phyloP scores from a whole-genome alignment of 768 basidiomycete species.

The Amanita pseudoporphyria region DNA sequence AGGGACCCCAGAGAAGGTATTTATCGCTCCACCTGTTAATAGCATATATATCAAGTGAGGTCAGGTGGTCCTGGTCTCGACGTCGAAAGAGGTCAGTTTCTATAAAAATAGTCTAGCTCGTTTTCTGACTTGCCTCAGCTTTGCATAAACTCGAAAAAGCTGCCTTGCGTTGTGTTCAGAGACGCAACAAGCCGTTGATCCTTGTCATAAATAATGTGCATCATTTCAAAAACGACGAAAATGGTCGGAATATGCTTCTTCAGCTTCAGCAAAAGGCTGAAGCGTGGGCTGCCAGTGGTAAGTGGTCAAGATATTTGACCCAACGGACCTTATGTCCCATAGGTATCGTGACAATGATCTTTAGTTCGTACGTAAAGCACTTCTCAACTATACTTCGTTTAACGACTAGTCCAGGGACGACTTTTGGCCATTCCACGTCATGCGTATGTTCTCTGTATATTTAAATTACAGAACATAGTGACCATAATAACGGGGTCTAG shows the following conservation, averaged over 20 bases:
- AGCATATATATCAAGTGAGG: neutral
- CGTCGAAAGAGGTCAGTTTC: conserved; percentile 58
- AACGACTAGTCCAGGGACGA: conserved; percentile 51
- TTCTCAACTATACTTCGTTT: conserved; percentile 10
- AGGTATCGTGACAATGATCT: conserved; percentile 75
- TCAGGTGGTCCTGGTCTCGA: conserved; percentile 69
- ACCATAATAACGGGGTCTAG: conserved; percentile 22
- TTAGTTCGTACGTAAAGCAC: conserved; percentile 46
- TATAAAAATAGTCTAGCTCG: neutral
- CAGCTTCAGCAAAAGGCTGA: conserved; percentile 84
- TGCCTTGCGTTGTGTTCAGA: conserved; percentile 51
- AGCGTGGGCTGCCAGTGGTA: conserved; percentile 75
- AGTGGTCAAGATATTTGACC: conserved; percentile 13
- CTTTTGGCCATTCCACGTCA: conserved; percentile 67
- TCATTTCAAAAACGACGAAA: conserved; percentile 67
- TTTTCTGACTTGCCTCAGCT: conserved; percentile 27
- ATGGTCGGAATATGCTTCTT: conserved; percentile 68
- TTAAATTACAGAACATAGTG: conserved; percentile 4
- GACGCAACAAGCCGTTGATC: conserved; percentile 59
- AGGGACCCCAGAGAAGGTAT: conserved; percentile 74
- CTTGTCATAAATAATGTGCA: conserved; percentile 78
- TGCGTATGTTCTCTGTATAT: conserved; percentile 33
- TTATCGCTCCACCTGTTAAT: neutral
- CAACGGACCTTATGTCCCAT: neutral
- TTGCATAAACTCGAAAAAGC: conserved; percentile 83